Percentiles rank a stretch among this genome's conserved stretches.
phyloP scores from a whole-genome alignment of 2,329 filamentous ascomycete species.

The Scedosporium boydii region DNA sequence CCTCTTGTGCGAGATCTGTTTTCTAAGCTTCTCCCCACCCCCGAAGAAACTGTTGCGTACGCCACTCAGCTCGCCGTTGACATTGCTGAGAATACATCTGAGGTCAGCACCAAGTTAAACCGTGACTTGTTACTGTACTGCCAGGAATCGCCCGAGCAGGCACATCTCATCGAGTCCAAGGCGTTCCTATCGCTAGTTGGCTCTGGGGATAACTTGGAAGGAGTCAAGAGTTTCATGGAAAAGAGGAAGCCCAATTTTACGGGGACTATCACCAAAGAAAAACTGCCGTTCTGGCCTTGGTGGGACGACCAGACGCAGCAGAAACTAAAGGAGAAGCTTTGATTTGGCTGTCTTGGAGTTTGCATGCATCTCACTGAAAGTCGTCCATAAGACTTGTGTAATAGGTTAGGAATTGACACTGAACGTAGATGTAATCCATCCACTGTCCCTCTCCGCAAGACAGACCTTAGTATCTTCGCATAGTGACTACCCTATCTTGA shows the following conservation, averaged over 20 bases:
- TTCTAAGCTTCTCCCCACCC: constrained; percentile 2
- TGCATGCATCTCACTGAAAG: too few relatives aligned
- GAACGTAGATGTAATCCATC: too few relatives aligned
- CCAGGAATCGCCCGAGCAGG: constrained; percentile 60
- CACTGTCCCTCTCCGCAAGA: too few relatives aligned
- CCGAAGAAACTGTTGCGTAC: constrained; percentile 51
- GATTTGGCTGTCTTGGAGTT: background rate
- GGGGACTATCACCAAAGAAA: background rate
- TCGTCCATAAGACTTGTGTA: too few relatives aligned
- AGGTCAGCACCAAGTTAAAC: constrained; percentile 23
- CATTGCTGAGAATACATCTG: constrained; percentile 61
- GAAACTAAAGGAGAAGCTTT: background rate
- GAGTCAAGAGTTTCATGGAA: constrained; percentile 66
- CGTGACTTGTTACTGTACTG: constrained; percentile 16
- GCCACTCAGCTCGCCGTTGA: constrained; percentile 52
- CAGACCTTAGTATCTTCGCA: too few relatives aligned
- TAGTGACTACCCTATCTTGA: too few relatives aligned
- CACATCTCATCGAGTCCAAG: constrained; percentile 53
- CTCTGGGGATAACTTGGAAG: constrained; percentile 67
- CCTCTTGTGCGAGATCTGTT: constrained; percentile 8
- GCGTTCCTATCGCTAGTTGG: constrained; percentile 51
- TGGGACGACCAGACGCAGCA: background rate
- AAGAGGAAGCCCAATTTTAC: constrained; percentile 35
- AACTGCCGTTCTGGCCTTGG: background rate
- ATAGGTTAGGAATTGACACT: too few relatives aligned